phyloP scores from a whole-genome alignment of 116 monocot genomes.

The Papilionanthe hybrid region DNA sequence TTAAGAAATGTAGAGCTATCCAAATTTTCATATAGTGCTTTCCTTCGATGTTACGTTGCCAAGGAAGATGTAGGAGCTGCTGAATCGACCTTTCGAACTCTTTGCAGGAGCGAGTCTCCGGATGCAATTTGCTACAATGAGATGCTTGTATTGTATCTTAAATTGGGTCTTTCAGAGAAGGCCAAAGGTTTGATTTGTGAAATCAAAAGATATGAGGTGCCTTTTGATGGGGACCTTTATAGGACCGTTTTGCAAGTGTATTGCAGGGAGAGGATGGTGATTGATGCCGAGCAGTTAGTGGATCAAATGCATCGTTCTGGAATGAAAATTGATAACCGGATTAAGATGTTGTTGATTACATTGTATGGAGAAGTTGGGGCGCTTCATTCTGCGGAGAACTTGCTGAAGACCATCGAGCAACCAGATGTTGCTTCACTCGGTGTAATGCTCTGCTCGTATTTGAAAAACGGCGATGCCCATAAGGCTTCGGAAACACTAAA shows the following conservation, averaged over 20 bases:
- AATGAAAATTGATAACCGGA: slow-evolving; percentile 38
- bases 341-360: slow-evolving; percentile 50
- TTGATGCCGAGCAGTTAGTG: slow-evolving; percentile 56
- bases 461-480: slow-evolving; percentile 35
- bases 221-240: slow-evolving; percentile 65
- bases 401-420: slow-evolving; percentile 49
- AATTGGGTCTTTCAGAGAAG: slow-evolving; percentile 61
- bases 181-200: slow-evolving; percentile 56
- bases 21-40: slow-evolving; percentile 49
- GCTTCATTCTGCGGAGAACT: slow-evolving; percentile 51
- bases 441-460: slow-evolving; percentile 56
- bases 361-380: slow-evolving; percentile 69
- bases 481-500: slow-evolving; percentile 49
- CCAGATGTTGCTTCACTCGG: slow-evolving; percentile 45
- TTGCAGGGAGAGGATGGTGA: slow-evolving; percentile 54
- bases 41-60: slow-evolving; percentile 72
- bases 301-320: slow-evolving; percentile 60
- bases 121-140: slow-evolving; percentile 68
- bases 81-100: slow-evolving; percentile 54
- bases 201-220: slow-evolving; percentile 44
- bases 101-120: slow-evolving; percentile 30
- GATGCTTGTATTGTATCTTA: slow-evolving; percentile 66
- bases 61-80: slow-evolving; percentile 66
- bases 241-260: slow-evolving; percentile 56
- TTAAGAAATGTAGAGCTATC: slow-evolving; percentile 52